Evolutionary conservation across 331 rosid species (phyloP).

Genomic region (Acacia concinna): DNA sequence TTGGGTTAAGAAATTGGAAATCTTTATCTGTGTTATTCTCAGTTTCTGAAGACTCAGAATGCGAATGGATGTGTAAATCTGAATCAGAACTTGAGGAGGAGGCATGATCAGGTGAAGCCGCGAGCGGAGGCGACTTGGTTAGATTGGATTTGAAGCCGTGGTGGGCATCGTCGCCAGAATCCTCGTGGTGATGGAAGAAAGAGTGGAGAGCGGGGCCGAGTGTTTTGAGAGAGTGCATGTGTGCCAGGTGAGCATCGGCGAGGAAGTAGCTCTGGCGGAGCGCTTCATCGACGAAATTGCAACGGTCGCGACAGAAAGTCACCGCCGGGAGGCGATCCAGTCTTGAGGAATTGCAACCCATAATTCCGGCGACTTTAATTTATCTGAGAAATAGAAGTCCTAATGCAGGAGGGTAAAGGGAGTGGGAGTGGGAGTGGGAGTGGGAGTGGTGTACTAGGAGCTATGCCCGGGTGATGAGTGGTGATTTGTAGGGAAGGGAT

Average conservation of each 20-base stretch:
- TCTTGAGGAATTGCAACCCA: constrained; percentile 81
- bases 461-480: neutral
- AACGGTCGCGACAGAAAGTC: constrained; percentile 84
- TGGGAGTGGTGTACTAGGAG: neutral
- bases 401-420: too few relatives aligned
- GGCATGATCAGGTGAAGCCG: constrained; percentile 19
- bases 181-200: constrained; percentile 47
- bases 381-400: too few relatives aligned
- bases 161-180: neutral
- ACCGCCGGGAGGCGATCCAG: constrained; percentile 75
- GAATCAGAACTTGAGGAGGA: constrained; percentile 37
- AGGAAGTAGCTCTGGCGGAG: constrained; percentile 58
- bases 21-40: constrained; percentile 29
- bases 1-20: constrained; percentile 25
- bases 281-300: constrained; percentile 63
- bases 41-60: constrained; percentile 47
- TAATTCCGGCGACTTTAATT: constrained; percentile 25
- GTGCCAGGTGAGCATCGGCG: constrained; percentile 71
- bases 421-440: too few relatives aligned
- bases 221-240: constrained; percentile 60
- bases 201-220: constrained; percentile 56
- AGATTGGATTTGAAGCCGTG: neutral
- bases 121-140: constrained; percentile 11
- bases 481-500: neutral
- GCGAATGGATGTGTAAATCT: constrained; percentile 35